These are phyloP conservation scores for Cephaloascus fragrans DNA, from an alignment of 805 yeast genomes.

Conservation along the genomic window DNA sequence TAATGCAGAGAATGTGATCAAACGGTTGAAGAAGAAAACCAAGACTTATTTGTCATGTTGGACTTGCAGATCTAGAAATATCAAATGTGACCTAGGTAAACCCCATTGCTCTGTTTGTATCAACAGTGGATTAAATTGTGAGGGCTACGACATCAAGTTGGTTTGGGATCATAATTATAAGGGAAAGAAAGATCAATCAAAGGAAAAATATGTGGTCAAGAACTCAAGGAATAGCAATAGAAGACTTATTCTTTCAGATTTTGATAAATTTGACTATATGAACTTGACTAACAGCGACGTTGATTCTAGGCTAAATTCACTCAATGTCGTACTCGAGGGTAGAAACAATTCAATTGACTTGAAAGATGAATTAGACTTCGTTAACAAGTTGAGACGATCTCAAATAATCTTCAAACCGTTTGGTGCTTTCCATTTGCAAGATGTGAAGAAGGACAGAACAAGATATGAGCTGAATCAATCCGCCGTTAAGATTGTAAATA, in stretches of 20 bases:
- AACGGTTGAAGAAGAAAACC: background rate
- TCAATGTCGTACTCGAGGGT: background rate
- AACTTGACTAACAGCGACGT: background rate
- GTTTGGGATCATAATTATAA: background rate
- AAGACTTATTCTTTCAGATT: background rate
- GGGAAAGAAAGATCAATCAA: background rate
- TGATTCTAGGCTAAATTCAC: background rate
- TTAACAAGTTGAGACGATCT: background rate
- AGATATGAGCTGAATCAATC: no score
- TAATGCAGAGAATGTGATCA: background rate
- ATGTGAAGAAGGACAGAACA: no score
- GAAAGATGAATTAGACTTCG: background rate
- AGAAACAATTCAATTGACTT: background rate
- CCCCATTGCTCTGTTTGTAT: background rate
- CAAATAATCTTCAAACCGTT: background rate
- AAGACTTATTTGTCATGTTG: background rate
- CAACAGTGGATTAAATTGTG: background rate
- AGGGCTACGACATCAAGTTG: background rate
- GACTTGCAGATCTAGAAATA: background rate
- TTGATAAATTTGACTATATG: background rate
- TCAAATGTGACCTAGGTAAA: background rate
- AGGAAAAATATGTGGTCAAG: background rate
- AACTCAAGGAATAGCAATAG: background rate
- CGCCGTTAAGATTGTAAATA: no score
- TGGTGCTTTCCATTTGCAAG: background rate